Evolutionary conservation across 139 green algal genomes (phyloP).

Genomic region (Chlamydomonas sp.): DNA sequence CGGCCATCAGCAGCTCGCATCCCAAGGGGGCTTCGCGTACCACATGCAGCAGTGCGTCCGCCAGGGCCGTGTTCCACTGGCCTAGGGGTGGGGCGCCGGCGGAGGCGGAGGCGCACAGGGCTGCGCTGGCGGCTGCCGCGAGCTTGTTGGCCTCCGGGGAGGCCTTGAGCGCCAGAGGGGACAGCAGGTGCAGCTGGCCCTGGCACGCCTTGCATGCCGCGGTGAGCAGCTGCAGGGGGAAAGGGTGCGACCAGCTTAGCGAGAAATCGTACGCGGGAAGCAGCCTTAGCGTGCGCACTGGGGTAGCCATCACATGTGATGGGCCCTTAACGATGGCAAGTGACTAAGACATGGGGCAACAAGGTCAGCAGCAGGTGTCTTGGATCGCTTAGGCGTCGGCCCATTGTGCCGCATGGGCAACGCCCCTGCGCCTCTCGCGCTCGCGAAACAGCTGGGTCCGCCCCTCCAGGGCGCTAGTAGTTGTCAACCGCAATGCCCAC

Average conservation of each 20-base stretch:
- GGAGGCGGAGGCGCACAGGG: not conserved
- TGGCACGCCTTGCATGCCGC: constrained; percentile 25
- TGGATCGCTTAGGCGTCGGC: too few relatives aligned
- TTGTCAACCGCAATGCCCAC: too few relatives aligned
- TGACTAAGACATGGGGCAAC: too few relatives aligned
- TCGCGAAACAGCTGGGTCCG: too few relatives aligned
- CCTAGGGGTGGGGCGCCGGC: not conserved
- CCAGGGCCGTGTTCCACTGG: constrained; percentile 23
- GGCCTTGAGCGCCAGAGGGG: constrained; percentile 33
- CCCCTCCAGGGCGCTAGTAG: too few relatives aligned
- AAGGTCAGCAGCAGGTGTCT: too few relatives aligned
- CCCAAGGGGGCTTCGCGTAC: constrained; percentile 34
- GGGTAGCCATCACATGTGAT: too few relatives aligned
- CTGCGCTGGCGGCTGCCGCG: not conserved
- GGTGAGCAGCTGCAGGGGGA: constrained; percentile 20
- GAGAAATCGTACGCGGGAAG: too few relatives aligned
- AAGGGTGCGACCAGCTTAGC: not conserved
- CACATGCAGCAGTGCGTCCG: constrained; percentile 32
- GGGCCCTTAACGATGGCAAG: too few relatives aligned
- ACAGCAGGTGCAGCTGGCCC: constrained; percentile 25
- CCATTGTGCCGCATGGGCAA: too few relatives aligned
- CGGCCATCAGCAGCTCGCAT: constrained; percentile 32
- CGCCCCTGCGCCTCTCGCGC: too few relatives aligned
- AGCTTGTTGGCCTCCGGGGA: constrained; percentile 4
- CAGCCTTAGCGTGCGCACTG: too few relatives aligned